Base-by-base conservation (phyloP, 192 early-diverging fungal species). In the Linderina pennispora region DNA sequence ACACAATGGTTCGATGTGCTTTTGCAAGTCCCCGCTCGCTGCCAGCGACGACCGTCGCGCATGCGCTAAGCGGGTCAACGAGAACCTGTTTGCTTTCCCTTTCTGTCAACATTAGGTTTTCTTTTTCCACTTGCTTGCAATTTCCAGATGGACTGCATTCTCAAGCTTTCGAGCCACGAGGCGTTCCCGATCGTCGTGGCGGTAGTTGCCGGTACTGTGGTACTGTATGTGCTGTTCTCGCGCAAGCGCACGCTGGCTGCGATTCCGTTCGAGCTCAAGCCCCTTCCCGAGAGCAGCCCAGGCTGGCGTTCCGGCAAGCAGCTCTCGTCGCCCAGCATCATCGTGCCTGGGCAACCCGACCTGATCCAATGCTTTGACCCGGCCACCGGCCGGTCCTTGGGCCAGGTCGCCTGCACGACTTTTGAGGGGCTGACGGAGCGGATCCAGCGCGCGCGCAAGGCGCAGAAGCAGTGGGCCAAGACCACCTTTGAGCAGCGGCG, bases 321-420 rank as follows among this genome's bases (percentile, higher is more conserved):
- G 1, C 45, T 69, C 9, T 49, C 53, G 3, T 23, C 19, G 28
- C 67, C 67, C 14, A 47, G 55, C 17, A 71, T 71, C 28, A 3
- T 53, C 2, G 61, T 63, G 2, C 18, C 40, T 22, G 45, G 26
- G 13, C 35, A 34, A 1, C 55, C 67, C 1, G 55, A 55, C 8
- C 65, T 64, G 19, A 90, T 93, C 55, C 71, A 80, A 18, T 90
- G 88, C 56, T 93, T 82, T 50, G 90, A 93, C 26, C 90, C 90
- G 8, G 78, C 90, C 21, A 91, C 90, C 15, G 90, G 88, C 14
- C 74, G 81, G 34, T 78, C 75, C 15, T 76, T 93, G 19, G 80
- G 75, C 19, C 74, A 61, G 7, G 80, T 86, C 26, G 75, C 55
- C 31, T 68, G 75, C 18, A 77, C 78, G 15, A 74, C 82, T 5